Evolutionary conservation across 139 green algal genomes (phyloP).

Genomic region (Astrephomene gubernaculifera): DNA sequence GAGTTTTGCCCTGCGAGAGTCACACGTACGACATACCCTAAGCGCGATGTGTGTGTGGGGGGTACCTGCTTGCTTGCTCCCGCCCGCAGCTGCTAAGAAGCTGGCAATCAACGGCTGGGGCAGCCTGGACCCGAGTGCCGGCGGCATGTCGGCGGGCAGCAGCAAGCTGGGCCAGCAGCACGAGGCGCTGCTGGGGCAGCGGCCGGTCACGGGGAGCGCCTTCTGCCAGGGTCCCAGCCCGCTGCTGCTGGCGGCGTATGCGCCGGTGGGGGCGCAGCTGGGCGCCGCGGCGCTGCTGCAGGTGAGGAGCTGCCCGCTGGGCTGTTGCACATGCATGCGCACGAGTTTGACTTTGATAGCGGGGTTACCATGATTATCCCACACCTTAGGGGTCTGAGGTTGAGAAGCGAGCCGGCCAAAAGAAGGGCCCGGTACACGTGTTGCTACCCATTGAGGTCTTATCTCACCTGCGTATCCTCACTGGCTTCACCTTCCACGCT

Average conservation of each 20-base stretch:
- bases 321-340: background rate
- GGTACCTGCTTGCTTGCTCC: no score
- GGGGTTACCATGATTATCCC: no score
- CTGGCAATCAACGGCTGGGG: background rate
- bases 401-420: no score
- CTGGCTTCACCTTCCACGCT: no score
- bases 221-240: constrained; percentile 39
- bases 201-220: constrained; percentile 46
- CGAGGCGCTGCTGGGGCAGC: constrained; percentile 44
- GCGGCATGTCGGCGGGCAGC: constrained; percentile 31
- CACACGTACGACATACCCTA: no score
- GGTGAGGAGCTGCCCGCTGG: constrained; percentile 16
- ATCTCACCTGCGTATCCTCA: no score
- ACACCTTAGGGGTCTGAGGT: no score
- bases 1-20: no score
- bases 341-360: no score
- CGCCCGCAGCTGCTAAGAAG: constrained; percentile 35
- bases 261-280: constrained; percentile 53
- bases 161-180: constrained; percentile 18
- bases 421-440: no score
- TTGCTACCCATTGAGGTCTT: no score
- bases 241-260: constrained; percentile 52
- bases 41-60: no score
- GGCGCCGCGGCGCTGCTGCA: constrained; percentile 51
- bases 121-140: background rate